Evolutionary conservation across 148 eudicot genomes (phyloP).

Genomic region (Fagopyrum esculentum): DNA sequence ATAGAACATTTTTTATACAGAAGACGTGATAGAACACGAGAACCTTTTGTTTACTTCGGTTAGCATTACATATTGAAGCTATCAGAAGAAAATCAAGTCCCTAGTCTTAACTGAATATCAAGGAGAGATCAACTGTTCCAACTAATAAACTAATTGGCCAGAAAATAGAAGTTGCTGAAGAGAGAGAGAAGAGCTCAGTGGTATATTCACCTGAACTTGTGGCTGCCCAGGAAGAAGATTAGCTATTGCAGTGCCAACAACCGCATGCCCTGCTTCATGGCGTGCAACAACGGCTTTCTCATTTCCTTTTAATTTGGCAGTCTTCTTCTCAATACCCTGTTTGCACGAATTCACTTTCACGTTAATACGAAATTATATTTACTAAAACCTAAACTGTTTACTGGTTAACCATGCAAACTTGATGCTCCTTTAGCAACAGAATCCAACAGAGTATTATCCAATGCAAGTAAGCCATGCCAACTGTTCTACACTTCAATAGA

Average conservation of each 20-base stretch:
- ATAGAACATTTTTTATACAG: too few species aligned
- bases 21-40: background rate
- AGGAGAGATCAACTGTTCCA: background rate
- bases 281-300: slow-evolving; percentile 98
- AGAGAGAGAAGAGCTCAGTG: background rate
- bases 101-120: background rate
- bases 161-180: background rate
- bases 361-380: background rate
- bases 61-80: background rate
- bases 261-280: slow-evolving; percentile 98
- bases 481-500: background rate
- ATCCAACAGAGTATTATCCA: background rate
- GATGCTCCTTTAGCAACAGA: slow-evolving; percentile 1
- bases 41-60: background rate
- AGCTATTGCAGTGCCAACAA: slow-evolving; percentile 93
- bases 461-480: background rate
- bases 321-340: slow-evolving; percentile 95
- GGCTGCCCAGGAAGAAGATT: slow-evolving; percentile 93
- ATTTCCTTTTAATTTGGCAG: slow-evolving; percentile 71
- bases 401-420: background rate
- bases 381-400: background rate
- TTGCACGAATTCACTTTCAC: background rate
- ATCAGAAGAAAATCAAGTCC: background rate
- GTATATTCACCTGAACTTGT: slow-evolving; percentile 67
- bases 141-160: background rate